Base-by-base conservation (phyloP, 192 early-diverging fungal genomes). In the Gigaspora rosea region DNA sequence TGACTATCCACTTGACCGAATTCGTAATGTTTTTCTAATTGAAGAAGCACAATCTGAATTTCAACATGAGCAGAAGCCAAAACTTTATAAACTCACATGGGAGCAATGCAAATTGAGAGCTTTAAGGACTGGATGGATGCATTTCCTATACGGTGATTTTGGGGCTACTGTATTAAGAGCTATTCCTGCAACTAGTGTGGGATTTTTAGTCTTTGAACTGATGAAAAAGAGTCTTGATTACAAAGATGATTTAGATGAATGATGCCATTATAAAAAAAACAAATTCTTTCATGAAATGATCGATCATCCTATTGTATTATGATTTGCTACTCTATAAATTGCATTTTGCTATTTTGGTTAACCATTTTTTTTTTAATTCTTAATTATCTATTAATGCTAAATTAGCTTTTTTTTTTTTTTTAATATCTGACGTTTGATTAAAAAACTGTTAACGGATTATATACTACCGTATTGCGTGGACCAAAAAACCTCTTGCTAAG, bases 1-100 rank as follows among this genome's bases (percentile, higher is more conserved):
- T 32, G 93, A 94, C 46, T 90, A 91, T 63, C 93, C 93, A 0
- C 73, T 94, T 20, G 87, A 90, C 64, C 89, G 86, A 54, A 87
- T 94, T 66, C 88, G 89, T 5, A 85, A 82, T 51, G 88, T 91
- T 7, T 88, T 94, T 56, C 89, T 88, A 47, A 85, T 91, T 10
- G 90, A 90, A 59, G 88, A 91, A 58, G 87, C 88, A 4, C 82
- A 88, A 49, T 77, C 86, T 1, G 83, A 85, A 49, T 86, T 79
- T 48, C 77, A 82, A n/a, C 78, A 63, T 36, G 63, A 68, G 36
- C 78, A 77, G 5, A 35, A 63, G 16, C 54, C 78, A 33, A 63
- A 84, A 18, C 73, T 89, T 3, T 90, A 90, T 78, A 61, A 64
- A 3, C 70, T 82, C 49, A 89, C 89, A 0, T 87, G 85, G 85